Evolutionary conservation across 2,329 filamentous ascomycete species (phyloP).

Genomic region (Stemphylium lycopersici): DNA sequence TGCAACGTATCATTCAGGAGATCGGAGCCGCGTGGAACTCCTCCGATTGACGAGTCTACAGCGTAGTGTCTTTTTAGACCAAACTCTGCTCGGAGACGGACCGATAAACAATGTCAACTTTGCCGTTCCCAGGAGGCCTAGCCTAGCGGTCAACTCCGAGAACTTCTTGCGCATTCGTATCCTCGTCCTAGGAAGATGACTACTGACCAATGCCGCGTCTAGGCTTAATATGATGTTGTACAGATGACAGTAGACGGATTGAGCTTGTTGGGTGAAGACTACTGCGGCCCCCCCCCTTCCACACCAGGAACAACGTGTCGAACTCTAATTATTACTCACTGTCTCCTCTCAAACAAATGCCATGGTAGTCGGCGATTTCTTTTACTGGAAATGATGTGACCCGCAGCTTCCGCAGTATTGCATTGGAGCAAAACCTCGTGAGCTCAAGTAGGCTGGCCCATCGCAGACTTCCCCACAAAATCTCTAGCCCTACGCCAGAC

Average conservation of each 20-base stretch:
- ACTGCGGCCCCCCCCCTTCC: no score
- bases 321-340: no score
- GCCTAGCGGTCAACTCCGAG: slow-evolving; percentile 1
- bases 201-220: not conserved
- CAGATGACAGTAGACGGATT: not conserved
- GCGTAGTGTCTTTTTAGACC: slow-evolving; percentile 2
- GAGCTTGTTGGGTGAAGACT: not conserved
- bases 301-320: no score
- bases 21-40: slow-evolving; percentile 1
- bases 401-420: not conserved
- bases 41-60: not conserved
- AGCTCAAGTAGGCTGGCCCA: not conserved
- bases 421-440: not conserved
- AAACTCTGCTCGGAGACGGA: slow-evolving; percentile 11
- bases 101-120: slow-evolving; percentile 4
- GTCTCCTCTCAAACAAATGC: no score
- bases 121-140: slow-evolving; percentile 1
- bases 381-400: not conserved
- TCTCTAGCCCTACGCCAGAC: slow-evolving; percentile 2
- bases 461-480: not conserved
- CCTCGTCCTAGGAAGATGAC: not conserved
- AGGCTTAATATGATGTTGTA: not conserved
- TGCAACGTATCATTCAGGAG: not conserved
- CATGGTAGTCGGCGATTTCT: no score
- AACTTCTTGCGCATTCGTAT: slow-evolving; percentile 2